Percentiles rank a stretch among this genome's conserved stretches.
These are phyloP conservation scores for Articulospora tetracladia DNA, from an alignment of 495 filamentous ascomycete species.

Conservation along the genomic window DNA sequence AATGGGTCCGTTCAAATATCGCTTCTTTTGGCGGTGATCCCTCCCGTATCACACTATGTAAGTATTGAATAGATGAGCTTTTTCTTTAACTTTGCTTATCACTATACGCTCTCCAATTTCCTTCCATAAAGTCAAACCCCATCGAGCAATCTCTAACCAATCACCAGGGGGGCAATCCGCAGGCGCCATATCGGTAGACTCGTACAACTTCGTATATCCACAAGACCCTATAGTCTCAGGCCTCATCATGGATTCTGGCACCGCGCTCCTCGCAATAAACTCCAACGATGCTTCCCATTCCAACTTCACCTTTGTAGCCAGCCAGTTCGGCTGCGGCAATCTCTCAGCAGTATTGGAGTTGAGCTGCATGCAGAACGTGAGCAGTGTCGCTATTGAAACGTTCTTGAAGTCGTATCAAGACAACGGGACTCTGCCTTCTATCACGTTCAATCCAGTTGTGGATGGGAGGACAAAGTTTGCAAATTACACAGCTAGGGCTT, in stretches of 20 bases:
- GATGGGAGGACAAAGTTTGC: conserved; percentile 39
- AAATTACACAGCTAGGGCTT: conserved; percentile 38
- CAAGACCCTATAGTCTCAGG: conserved; percentile 41
- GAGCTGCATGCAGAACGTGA: conserved; percentile 43
- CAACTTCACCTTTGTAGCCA: conserved; percentile 40
- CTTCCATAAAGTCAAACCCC: conserved; percentile 1
- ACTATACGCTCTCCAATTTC: background rate
- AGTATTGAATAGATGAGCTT: background rate
- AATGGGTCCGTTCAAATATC: conserved; percentile 74
- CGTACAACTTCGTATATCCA: conserved; percentile 41
- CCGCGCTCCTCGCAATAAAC: conserved; percentile 32
- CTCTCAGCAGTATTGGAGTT: conserved; percentile 34
- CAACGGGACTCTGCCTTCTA: conserved; percentile 26
- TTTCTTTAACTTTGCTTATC: too few species aligned
- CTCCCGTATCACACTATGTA: conserved; percentile 16
- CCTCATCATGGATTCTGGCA: conserved; percentile 44
- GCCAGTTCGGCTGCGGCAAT: conserved; percentile 39
- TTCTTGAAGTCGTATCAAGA: conserved; percentile 38
- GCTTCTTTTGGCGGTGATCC: conserved; percentile 66
- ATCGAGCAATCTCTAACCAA: conserved; percentile 23
- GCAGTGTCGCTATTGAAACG: conserved; percentile 32
- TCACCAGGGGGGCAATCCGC: conserved; percentile 40
- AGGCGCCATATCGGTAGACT: conserved; percentile 37
- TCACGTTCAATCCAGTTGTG: conserved; percentile 37
- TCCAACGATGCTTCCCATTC: conserved; percentile 28